phyloP scores from a whole-genome alignment of 306 rosid species.

The Albizia julibrissin region DNA sequence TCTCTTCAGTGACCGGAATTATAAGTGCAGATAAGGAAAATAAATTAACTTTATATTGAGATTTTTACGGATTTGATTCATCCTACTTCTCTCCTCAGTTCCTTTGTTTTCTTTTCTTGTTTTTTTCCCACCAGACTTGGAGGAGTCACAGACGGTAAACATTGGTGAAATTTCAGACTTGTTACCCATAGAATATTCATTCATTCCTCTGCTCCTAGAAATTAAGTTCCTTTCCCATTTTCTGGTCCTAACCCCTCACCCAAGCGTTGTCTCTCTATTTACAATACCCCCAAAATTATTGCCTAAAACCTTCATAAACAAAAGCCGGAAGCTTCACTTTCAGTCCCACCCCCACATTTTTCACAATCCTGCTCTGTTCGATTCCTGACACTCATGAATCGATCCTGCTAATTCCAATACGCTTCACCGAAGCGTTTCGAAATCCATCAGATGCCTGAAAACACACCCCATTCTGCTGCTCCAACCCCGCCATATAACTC shows the following conservation, averaged over 20 bases:
- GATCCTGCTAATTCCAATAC: slow-evolving; percentile 67
- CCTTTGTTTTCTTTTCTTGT: not conserved
- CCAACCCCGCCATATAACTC: slow-evolving; percentile 79
- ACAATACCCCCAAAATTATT: slow-evolving; percentile 82
- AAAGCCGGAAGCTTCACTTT: slow-evolving; percentile 5
- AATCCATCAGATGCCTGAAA: slow-evolving; percentile 49
- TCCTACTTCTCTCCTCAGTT: not conserved
- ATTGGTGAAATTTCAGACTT: slow-evolving; percentile 18
- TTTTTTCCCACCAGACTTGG: slow-evolving; percentile 16
- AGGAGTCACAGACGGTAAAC: slow-evolving; percentile 22
- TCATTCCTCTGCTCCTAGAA: slow-evolving; percentile 20
- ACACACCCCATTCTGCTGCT: slow-evolving; percentile 62
- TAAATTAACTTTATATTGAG: not conserved
- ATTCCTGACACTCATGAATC: slow-evolving; percentile 32
- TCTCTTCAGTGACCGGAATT: not conserved
- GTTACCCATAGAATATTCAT: not conserved
- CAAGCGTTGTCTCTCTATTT: slow-evolving; percentile 45
- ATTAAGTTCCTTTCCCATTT: slow-evolving; percentile 1
- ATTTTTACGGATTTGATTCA: slow-evolving; percentile 21
- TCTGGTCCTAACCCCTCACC: slow-evolving; percentile 4
- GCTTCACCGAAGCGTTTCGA: slow-evolving; percentile 61
- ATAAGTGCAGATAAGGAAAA: not conserved
- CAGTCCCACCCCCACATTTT: not conserved
- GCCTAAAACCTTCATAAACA: slow-evolving; percentile 33
- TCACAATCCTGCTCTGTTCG: not conserved